A percentile compares a stretch with the other conserved stretches of the same genome.
phyloP scores from a whole-genome alignment of 208 protist species.

The Acanthamoeba royreba region DNA sequence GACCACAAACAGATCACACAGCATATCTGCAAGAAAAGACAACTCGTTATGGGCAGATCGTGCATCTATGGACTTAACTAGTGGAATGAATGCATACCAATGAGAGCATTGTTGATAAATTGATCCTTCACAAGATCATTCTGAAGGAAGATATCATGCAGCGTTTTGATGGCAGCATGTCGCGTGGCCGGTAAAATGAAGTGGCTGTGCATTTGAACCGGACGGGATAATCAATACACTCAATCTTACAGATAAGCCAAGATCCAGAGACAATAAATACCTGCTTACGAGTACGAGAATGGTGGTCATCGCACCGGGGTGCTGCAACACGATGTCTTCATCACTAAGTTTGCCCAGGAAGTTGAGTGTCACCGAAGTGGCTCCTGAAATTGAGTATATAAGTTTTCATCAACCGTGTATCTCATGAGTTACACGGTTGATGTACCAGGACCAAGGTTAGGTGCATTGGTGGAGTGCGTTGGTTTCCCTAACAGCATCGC shows the following conservation, averaged over 20 bases:
- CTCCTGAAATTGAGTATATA: neutral
- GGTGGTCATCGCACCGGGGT: conserved; percentile 15
- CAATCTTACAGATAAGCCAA: too few species aligned
- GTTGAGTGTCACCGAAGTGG: neutral
- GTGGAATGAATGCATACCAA: neutral
- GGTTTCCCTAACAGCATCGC: conserved; percentile 37
- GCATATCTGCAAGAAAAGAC: neutral
- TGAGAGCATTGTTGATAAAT: conserved; percentile 1
- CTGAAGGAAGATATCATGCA: conserved; percentile 42
- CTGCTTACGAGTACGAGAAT: conserved; percentile 36
- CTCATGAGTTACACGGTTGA: too few species aligned
- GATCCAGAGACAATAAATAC: too few species aligned
- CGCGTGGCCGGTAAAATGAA: neutral
- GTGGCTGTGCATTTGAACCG: too few species aligned
- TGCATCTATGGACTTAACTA: too few species aligned
- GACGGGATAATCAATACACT: too few species aligned
- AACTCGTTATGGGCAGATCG: too few species aligned
- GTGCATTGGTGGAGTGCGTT: neutral
- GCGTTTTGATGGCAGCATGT: conserved; percentile 15
- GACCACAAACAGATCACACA: conserved; percentile 32
- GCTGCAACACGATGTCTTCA: conserved; percentile 37
- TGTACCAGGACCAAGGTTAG: neutral
- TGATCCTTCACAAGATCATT: conserved; percentile 28
- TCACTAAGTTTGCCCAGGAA: conserved; percentile 29
- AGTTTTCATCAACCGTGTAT: neutral